Percentiles rank a stretch among this genome's conserved stretches.
phyloP scores from a whole-genome alignment of 345 rosid species.

The Pugionium dolabratum region DNA sequence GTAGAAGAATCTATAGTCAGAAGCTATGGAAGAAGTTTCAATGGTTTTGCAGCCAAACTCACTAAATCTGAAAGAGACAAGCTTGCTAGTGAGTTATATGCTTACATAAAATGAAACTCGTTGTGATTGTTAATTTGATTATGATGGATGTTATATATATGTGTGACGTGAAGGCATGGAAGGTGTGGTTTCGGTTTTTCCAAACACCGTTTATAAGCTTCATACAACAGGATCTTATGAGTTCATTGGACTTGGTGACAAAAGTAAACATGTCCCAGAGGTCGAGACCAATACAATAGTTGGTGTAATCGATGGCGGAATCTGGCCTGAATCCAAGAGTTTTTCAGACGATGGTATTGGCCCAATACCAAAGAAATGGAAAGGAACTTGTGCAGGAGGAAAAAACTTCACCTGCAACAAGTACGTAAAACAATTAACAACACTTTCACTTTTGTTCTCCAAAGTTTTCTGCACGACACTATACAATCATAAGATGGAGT shows the following conservation, averaged over 20 bases:
- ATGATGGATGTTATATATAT: not conserved
- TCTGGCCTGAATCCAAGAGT: constrained; percentile 62
- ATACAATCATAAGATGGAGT: not conserved
- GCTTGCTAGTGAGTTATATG: constrained; percentile 42
- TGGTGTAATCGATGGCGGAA: constrained; percentile 50
- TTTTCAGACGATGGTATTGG: constrained; percentile 55
- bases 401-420: constrained; percentile 58
- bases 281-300: constrained; percentile 45
- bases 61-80: constrained; percentile 48
- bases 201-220: constrained; percentile 39
- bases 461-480: constrained; percentile 9
- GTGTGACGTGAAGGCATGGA: constrained; percentile 38
- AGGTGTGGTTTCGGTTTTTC: constrained; percentile 55
- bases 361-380: constrained; percentile 58
- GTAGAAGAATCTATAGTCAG: constrained; percentile 32
- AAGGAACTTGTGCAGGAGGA: constrained; percentile 52
- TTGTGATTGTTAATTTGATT: not conserved
- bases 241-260: constrained; percentile 50
- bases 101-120: not conserved
- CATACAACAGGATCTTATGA: constrained; percentile 65
- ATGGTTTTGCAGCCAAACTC: constrained; percentile 51
- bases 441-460: constrained; percentile 9
- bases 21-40: constrained; percentile 47
- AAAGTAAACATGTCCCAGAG: not conserved
- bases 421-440: no score